Conservation (phyloP, 352 stramenopile genomes). For the Phytopythium litorale region DNA sequence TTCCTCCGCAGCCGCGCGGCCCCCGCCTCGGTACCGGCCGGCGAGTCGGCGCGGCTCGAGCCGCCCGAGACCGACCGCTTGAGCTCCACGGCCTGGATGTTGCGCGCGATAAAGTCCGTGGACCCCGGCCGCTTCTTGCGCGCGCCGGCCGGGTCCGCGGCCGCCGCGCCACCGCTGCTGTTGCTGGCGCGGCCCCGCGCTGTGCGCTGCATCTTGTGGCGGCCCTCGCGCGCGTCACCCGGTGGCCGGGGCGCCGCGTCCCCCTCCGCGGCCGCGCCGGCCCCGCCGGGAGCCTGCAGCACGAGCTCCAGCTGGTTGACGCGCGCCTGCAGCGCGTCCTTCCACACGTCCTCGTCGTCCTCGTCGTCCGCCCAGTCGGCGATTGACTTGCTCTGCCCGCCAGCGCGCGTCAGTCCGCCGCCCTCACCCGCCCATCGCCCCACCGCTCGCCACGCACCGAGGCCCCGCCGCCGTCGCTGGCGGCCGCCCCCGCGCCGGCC, state of each 20-base stretch:
- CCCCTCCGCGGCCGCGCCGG: background rate
- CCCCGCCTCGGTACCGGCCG: slow-evolving; percentile 7
- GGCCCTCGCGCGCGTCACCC: background rate
- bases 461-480: background rate
- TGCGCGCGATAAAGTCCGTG: slow-evolving; percentile 36
- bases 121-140: slow-evolving; percentile 22
- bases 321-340: slow-evolving; percentile 69
- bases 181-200: slow-evolving; percentile 30
- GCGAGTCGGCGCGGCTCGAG: slow-evolving; percentile 19
- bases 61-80: slow-evolving; percentile 29
- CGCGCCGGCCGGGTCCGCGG: slow-evolving; percentile 3
- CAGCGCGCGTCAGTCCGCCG: background rate
- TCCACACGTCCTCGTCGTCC: slow-evolving; percentile 78
- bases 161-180: slow-evolving; percentile 13
- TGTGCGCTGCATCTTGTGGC: slow-evolving; percentile 43
- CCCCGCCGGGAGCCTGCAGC: slow-evolving; percentile 15
- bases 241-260: background rate
- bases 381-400: slow-evolving; percentile 49
- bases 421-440: no score
- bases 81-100: slow-evolving; percentile 32
- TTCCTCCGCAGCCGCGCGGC: slow-evolving; percentile 12
- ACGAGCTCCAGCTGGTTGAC: slow-evolving; percentile 74
- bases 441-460: background rate
- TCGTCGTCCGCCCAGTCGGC: slow-evolving; percentile 76
- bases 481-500: background rate